Evolutionary conservation across 352 stramenopile genomes (phyloP).

Genomic region (Blastocystis sp.): DNA sequence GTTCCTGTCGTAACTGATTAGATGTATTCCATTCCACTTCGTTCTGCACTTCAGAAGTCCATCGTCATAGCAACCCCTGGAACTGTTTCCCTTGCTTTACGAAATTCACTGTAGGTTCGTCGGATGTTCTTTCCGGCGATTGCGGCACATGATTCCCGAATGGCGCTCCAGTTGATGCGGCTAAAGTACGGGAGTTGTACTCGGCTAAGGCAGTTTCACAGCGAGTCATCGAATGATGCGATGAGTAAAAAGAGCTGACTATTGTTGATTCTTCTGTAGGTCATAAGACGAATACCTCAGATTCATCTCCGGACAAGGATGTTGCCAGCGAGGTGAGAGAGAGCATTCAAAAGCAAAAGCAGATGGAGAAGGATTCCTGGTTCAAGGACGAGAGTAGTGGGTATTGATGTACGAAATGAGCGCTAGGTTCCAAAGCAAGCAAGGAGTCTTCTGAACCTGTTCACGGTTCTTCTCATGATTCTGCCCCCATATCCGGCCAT

Average conservation of each 20-base stretch:
- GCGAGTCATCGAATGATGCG: not conserved
- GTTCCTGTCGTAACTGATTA: not conserved
- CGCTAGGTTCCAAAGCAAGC: not conserved
- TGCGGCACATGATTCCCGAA: slow-evolving; percentile 15
- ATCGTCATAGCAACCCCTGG: not conserved
- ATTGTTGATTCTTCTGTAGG: not conserved
- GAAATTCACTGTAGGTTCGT: not conserved
- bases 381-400: not conserved
- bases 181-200: not conserved
- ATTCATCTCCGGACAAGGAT: not conserved
- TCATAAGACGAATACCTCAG: not conserved
- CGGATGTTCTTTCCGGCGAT: slow-evolving; percentile 6
- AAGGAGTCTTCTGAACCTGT: not conserved
- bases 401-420: not conserved
- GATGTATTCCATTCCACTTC: not conserved
- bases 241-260: not conserved
- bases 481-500: too few relatives aligned
- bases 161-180: not conserved
- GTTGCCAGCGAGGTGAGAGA: slow-evolving; percentile 27
- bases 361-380: slow-evolving; percentile 28
- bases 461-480: not conserved
- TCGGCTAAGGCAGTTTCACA: not conserved
- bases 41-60: not conserved
- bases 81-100: not conserved
- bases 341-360: slow-evolving; percentile 27